Evolutionary conservation across 2,329 filamentous ascomycete species (phyloP).

Genomic region (Sporothrix protearum): DNA sequence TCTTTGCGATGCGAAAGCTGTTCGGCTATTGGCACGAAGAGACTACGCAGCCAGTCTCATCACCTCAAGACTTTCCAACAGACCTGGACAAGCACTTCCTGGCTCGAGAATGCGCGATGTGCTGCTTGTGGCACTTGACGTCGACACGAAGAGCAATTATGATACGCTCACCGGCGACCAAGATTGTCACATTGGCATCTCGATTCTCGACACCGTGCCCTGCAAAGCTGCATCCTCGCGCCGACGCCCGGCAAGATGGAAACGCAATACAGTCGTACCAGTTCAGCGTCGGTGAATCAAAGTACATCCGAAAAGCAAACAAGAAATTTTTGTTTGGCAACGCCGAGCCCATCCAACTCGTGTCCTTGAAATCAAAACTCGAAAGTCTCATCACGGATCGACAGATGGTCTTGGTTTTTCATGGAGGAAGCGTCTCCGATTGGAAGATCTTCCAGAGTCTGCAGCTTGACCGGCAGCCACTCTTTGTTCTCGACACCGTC

Average conservation of each 20-base stretch:
- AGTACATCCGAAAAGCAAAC: not conserved
- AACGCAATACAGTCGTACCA: not conserved
- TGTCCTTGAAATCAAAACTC: not conserved
- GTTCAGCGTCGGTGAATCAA: not conserved
- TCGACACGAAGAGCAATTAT: not conserved
- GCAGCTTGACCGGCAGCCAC: not conserved
- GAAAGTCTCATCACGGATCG: not conserved
- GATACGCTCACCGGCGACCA: not conserved
- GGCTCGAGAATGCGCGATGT: not conserved
- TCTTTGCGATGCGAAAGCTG: not conserved
- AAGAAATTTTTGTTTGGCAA: not conserved
- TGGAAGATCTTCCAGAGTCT: slow-evolving; percentile 5
- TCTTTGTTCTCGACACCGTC: not conserved
- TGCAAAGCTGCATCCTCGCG: not conserved
- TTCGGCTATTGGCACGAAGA: slow-evolving; percentile 4
- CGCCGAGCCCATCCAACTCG: not conserved
- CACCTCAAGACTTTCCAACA: not conserved
- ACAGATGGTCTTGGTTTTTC: slow-evolving; percentile 13
- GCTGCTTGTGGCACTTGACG: not conserved
- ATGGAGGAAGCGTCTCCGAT: slow-evolving; percentile 2
- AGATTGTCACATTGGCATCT: not conserved
- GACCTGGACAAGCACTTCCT: not conserved
- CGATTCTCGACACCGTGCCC: not conserved
- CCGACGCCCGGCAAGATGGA: not conserved
- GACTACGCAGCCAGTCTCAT: not conserved